phyloP scores from a whole-genome alignment of 352 stramenopile genomes.

The Phytophthora ramorum region DNA sequence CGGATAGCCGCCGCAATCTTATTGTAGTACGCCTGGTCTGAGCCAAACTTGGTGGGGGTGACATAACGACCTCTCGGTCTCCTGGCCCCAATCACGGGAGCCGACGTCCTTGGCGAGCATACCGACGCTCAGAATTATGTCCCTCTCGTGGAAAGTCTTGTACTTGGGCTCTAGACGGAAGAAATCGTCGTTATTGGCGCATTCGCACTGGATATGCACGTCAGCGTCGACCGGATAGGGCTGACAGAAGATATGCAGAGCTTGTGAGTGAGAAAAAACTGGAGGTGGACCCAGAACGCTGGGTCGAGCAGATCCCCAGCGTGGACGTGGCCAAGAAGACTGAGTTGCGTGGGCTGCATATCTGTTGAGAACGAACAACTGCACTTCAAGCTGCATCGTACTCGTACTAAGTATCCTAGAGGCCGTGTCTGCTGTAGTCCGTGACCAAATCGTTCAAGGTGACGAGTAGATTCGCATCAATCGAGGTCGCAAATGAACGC shows the following conservation, averaged over 20 bases:
- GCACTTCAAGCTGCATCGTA: too few species aligned
- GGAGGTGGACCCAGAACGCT: conserved; percentile 56
- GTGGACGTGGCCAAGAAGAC: conserved; percentile 73
- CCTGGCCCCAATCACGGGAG: conserved; percentile 57
- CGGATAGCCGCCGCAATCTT: conserved; percentile 52
- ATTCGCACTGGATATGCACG: conserved; percentile 79
- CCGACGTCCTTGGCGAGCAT: conserved; percentile 69
- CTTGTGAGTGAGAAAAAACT: conserved; percentile 55
- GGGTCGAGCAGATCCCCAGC: conserved; percentile 76
- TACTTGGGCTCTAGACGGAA: conserved; percentile 79
- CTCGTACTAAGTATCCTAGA: too few species aligned
- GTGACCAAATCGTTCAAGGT: background rate
- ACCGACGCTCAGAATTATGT: conserved; percentile 67
- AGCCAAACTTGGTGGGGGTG: conserved; percentile 53
- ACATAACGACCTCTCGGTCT: conserved; percentile 62
- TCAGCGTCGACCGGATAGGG: conserved; percentile 54
- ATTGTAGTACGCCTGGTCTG: conserved; percentile 72
- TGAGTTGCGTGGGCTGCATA: conserved; percentile 49
- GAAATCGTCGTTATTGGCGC: conserved; percentile 73
- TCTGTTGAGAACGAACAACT: conserved; percentile 1
- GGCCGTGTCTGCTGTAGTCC: background rate
- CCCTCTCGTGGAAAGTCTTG: conserved; percentile 41
- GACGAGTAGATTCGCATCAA: too few species aligned
- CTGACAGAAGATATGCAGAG: conserved; percentile 67
- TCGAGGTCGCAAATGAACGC: background rate